A percentile compares a stretch with the other conserved stretches of the same genome.
These are phyloP conservation scores for Monilinia aucupariae DNA, from an alignment of 2,329 filamentous ascomycete species.

Conservation along the genomic window DNA sequence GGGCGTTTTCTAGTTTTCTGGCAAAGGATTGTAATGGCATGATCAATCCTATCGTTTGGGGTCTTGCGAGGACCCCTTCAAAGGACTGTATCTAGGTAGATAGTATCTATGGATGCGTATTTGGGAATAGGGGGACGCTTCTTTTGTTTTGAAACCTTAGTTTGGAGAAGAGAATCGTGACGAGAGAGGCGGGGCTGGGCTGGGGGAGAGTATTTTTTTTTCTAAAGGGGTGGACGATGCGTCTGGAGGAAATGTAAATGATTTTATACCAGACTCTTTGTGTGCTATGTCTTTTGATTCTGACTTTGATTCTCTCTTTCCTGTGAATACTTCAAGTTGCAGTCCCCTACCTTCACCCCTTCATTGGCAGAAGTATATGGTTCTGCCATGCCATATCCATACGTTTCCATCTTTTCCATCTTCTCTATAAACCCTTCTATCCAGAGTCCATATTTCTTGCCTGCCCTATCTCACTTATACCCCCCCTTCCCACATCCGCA, in stretches of 20 bases:
- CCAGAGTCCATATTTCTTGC: too few species aligned
- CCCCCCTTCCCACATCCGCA: too few species aligned
- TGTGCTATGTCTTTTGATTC: not conserved
- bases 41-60: not conserved
- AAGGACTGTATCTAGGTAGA: not conserved
- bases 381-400: too few species aligned
- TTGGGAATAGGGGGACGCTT: not conserved
- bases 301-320: not conserved
- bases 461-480: too few species aligned
- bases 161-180: conserved; percentile 2
- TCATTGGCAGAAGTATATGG: not conserved
- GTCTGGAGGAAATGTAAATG: conserved; percentile 2
- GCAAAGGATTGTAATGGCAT: not conserved
- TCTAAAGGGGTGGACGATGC: not conserved
- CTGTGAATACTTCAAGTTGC: not conserved
- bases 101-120: conserved; percentile 11
- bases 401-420: too few species aligned
- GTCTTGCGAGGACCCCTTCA: not conserved
- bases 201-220: not conserved
- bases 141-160: not conserved
- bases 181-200: not conserved
- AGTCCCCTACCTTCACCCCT: not conserved
- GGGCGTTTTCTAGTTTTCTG: conserved; percentile 8
- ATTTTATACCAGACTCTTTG: not conserved
- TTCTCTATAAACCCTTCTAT: too few species aligned